Base-by-base conservation (phyloP, 345 rosid genomes). In the Boechera retrofracta region DNA sequence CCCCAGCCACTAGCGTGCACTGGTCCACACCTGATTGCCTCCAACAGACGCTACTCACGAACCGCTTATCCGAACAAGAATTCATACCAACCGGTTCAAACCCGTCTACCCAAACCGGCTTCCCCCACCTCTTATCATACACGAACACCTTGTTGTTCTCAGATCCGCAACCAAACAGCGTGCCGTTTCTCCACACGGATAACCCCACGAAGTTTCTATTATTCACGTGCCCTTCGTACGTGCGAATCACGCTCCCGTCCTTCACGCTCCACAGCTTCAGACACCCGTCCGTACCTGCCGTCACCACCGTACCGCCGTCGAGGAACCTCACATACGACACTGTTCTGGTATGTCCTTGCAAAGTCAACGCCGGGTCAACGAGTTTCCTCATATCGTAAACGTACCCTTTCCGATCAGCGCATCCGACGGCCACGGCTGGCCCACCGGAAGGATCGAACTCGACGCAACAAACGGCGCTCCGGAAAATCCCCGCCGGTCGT, bases 11-110 rank as follows among this genome's bases (percentile, higher is more conserved):
- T 2, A 94, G 82, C 7, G 87, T 84, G 75, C 94, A 90, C 60
- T 67, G 71, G 35, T 94, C 94, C 42, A 81, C 93, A 13, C 67
- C 81, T 11, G 74, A 87, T 86, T 89, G 97, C 71, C 86, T 86
- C 98, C 97, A 92, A 42, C 95, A 88, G 18, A 94, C 95, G 38
- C 94, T 88, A 73, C 89, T 94, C 4, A 94, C 90, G 66, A 94
- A 87, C 76, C 86, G 87, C 21, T 64, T 42, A 4, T 68, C 87
- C 1, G 18, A 38, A 48, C 85, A 72, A 2, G 26, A 45, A 2
- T 31, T 13, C 64, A 49, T 16, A 48, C 80, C 65, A 10, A 31
- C 86, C 44, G 88, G 84, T 67, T 85, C 80, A 61, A 85, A 86
- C 65, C 86, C 87, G n/a, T 83, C 87, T 44, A 79, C 84, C 97